Percentiles rank a stretch among this genome's conserved stretches.
phyloP scores from a whole-genome alignment of 176 grass and related monocot genomes.

The Hordeum marinum region DNA sequence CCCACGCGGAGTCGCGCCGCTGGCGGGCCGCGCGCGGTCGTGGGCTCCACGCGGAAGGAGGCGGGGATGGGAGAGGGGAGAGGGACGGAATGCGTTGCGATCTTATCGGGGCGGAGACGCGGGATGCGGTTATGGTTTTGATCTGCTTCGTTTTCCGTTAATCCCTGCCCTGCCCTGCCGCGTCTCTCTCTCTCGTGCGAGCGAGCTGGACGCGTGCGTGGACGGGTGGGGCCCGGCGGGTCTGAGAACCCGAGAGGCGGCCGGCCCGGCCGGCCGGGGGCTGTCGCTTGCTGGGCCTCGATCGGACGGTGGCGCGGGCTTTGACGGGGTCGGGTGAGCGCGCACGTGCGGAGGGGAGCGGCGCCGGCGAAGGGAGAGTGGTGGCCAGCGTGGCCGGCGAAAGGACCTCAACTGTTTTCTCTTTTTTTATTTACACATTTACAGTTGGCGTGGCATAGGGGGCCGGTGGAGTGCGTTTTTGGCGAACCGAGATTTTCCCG shows the following conservation, averaged over 20 bases:
- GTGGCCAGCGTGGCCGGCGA: neutral
- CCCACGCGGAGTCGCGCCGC: neutral
- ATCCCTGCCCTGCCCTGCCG: no score
- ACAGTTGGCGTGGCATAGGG: neutral
- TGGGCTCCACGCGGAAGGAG: conserved; percentile 19
- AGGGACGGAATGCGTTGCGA: conserved; percentile 4
- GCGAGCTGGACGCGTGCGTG: conserved; percentile 4
- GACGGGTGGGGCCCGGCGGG: neutral
- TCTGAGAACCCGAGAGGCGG: conserved; percentile 49
- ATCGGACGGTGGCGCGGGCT: neutral
- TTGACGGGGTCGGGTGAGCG: conserved; percentile 20
- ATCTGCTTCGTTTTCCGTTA: no score
- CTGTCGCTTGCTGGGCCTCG: neutral
- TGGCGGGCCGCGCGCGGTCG: neutral
- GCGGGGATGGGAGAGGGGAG: neutral
- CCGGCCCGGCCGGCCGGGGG: conserved; percentile 21
- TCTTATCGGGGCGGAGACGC: conserved; percentile 5
- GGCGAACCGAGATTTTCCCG: neutral
- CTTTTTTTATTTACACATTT: no score
- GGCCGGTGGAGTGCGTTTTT: neutral
- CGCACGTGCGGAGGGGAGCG: neutral
- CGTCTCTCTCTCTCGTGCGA: neutral
- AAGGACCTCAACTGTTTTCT: neutral
- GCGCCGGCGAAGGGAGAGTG: neutral
- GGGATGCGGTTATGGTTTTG: conserved; percentile 14